Percentiles rank a stretch among this genome's conserved stretches.
These are phyloP conservation scores for Sporodiniella umbellata DNA, from an alignment of 371 early-diverging fungal genomes.

Conservation along the genomic window DNA sequence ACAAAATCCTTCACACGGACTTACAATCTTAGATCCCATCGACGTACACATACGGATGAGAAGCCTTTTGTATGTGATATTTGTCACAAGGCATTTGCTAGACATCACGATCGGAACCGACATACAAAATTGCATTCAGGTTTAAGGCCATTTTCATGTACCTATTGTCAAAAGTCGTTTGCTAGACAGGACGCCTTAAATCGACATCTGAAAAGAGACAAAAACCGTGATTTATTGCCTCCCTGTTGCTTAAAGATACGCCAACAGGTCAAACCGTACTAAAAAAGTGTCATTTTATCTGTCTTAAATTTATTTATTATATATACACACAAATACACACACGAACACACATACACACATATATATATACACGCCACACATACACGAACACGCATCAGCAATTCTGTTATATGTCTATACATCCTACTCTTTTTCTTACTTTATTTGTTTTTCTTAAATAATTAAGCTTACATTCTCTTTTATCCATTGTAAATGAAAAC, in stretches of 20 bases:
- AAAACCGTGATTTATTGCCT: slow-evolving; percentile 8
- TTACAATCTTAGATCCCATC: slow-evolving; percentile 79
- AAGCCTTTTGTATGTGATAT: slow-evolving; percentile 62
- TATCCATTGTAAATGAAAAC: too few relatives aligned
- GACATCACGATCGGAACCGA: slow-evolving; percentile 78
- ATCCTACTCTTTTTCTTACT: too few relatives aligned
- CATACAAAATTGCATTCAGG: slow-evolving; percentile 68
- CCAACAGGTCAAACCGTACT: slow-evolving; percentile 1
- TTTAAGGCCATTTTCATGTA: slow-evolving; percentile 57
- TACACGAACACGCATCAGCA: too few relatives aligned
- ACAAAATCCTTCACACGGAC: slow-evolving; percentile 74
- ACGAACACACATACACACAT: too few relatives aligned
- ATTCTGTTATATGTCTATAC: too few relatives aligned
- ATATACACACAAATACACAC: too few relatives aligned
- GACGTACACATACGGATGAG: slow-evolving; percentile 72
- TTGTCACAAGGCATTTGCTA: slow-evolving; percentile 62
- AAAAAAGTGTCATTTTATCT: not conserved
- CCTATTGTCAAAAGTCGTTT: slow-evolving; percentile 67
- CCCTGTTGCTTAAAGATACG: slow-evolving; percentile 10
- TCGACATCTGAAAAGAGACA: slow-evolving; percentile 48
- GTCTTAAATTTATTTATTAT: too few relatives aligned
- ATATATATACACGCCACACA: too few relatives aligned
- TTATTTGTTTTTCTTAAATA: too few relatives aligned
- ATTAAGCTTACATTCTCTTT: too few relatives aligned
- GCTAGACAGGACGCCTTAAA: slow-evolving; percentile 70